These are phyloP conservation scores for Daldinia concentrica DNA, from an alignment of 495 filamentous ascomycete genomes.

Conservation along the genomic window DNA sequence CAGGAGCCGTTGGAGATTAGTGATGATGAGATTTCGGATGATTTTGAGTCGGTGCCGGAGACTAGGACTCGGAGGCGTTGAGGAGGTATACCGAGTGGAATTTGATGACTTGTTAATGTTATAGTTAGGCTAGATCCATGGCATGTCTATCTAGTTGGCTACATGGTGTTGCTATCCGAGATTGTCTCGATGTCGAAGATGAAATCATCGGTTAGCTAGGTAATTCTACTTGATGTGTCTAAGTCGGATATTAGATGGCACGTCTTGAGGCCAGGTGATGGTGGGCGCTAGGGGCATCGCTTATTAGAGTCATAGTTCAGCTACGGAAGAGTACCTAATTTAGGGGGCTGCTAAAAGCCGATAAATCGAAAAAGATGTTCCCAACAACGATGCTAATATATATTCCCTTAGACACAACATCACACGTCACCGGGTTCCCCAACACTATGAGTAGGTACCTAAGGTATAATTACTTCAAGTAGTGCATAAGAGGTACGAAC, in stretches of 20 bases:
- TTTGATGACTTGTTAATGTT: background rate
- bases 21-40: conserved; percentile 81
- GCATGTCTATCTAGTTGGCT: background rate
- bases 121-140: background rate
- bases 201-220: background rate
- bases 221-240: background rate
- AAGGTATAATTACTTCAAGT: too few relatives aligned
- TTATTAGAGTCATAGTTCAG: too few relatives aligned
- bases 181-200: background rate
- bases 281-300: too few relatives aligned
- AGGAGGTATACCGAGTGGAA: background rate
- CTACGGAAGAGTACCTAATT: too few relatives aligned
- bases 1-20: conserved; percentile 66
- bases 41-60: conserved; percentile 72
- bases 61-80: conserved; percentile 45
- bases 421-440: too few relatives aligned
- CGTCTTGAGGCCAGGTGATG: too few relatives aligned
- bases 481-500: too few relatives aligned
- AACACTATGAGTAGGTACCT: too few relatives aligned
- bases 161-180: background rate
- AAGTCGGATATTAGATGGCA: background rate
- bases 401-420: too few relatives aligned
- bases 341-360: too few relatives aligned
- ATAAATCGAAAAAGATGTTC: too few relatives aligned
- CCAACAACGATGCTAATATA: too few relatives aligned